phyloP scores from a whole-genome alignment of 768 basidiomycete species.

The Agrocybe praecox region DNA sequence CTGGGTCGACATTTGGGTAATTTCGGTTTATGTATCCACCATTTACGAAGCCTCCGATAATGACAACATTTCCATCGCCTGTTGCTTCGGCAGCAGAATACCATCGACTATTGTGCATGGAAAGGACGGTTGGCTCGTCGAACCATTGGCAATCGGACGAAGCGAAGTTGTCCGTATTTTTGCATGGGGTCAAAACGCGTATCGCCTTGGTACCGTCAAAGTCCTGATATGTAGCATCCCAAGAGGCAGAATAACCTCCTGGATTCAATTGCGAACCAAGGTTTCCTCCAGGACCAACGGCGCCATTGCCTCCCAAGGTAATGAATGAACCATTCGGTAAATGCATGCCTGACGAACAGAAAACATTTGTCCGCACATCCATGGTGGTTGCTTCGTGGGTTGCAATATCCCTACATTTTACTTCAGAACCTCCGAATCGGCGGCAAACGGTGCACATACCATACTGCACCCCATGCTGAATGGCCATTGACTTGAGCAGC shows the following conservation, averaged over 20 bases:
- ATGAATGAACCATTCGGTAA: slow-evolving; percentile 77
- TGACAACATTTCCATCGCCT: slow-evolving; percentile 73
- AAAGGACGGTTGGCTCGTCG: slow-evolving; percentile 61
- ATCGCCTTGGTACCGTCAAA: slow-evolving; percentile 82
- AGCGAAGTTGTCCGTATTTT: slow-evolving; percentile 44
- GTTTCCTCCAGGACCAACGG: slow-evolving; percentile 70
- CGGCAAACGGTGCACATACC: slow-evolving; percentile 36
- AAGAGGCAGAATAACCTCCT: slow-evolving; percentile 48
- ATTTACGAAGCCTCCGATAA: slow-evolving; percentile 81
- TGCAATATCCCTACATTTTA: slow-evolving; percentile 54
- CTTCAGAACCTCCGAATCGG: neutral
- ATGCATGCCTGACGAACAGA: slow-evolving; percentile 87
- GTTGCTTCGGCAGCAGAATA: slow-evolving; percentile 77
- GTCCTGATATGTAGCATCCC: slow-evolving; percentile 73
- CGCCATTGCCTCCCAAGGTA: slow-evolving; percentile 80
- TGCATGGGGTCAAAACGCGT: slow-evolving; percentile 82
- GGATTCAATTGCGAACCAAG: slow-evolving; percentile 54
- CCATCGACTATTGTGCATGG: slow-evolving; percentile 76
- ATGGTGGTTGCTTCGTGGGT: slow-evolving; percentile 62
- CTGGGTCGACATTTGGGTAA: slow-evolving; percentile 68
- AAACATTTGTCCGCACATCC: slow-evolving; percentile 74
- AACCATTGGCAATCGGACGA: slow-evolving; percentile 69
- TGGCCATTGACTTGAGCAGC: slow-evolving; percentile 65
- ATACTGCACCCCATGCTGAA: slow-evolving; percentile 75
- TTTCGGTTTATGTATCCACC: slow-evolving; percentile 84